phyloP scores from a whole-genome alignment of 139 green algal genomes.

The Volvox reticuliferus region DNA sequence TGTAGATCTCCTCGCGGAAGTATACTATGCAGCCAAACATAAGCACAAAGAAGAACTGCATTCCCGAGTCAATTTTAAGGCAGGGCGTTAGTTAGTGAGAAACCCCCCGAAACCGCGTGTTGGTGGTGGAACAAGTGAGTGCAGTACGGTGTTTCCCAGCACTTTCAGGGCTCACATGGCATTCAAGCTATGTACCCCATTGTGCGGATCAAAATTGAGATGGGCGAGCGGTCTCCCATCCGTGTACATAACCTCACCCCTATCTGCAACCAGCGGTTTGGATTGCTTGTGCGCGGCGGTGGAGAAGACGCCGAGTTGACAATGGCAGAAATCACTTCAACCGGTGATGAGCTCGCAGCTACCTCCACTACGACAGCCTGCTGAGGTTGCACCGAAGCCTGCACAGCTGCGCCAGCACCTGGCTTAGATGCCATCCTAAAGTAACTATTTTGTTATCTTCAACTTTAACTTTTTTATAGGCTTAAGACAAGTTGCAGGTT shows the following conservation, averaged over 20 bases:
- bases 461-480: neutral
- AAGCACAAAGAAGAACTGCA: conserved; percentile 41
- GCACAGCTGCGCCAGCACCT: neutral
- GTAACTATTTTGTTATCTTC: neutral
- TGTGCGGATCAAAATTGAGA: no score
- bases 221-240: neutral
- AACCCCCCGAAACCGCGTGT: no score
- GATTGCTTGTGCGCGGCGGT: neutral
- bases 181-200: no score
- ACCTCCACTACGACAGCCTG: conserved; percentile 26
- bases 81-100: no score
- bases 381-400: neutral
- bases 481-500: neutral
- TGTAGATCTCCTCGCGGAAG: conserved; percentile 50
- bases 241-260: neutral
- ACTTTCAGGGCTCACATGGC: no score
- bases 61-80: no score
- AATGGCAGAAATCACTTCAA: conserved; percentile 40
- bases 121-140: no score
- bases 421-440: neutral
- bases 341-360: conserved; percentile 4
- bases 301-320: neutral
- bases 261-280: conserved; percentile 32
- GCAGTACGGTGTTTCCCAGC: no score
- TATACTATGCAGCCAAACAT: conserved; percentile 27